Base-by-base conservation (phyloP, 2,329 filamentous ascomycete genomes). In the Aspergillus felis region DNA sequence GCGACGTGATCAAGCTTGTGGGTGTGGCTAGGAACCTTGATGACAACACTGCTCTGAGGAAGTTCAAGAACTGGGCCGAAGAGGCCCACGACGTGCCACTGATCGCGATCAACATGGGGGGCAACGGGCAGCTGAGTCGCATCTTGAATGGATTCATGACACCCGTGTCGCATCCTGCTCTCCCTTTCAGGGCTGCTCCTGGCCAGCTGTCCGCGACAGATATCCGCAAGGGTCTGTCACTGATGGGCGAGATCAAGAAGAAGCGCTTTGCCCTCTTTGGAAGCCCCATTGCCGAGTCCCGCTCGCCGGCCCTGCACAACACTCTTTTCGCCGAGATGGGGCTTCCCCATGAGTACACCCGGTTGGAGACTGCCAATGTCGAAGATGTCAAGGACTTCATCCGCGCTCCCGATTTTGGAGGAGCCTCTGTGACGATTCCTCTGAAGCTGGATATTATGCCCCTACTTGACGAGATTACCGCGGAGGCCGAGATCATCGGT, bases 31-130 rank as follows among this genome's bases (percentile, higher is more conserved):
- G 82, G 55, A 83, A 75, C 22, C 79, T 93, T 49, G 86, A 92
- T 59, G 92, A 97, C 76, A 99, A 99, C 73, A 94, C 90, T 69
- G 86, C 89, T 44, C 82, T 97, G 29, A 85, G 86, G 44, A 84
- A 84, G 51, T 99, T 99, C 83, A 92, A 90, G 78, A 77, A 82
- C 24, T 88, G 84, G 78, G 92, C 92, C 76, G 80, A 85, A 41
- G 79, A 82, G 25, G 84, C 89, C 1, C 89, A 95, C 69, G 82
- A 88, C 54, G 86, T 87, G n/a, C 93, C 92, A 0, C 78, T 99
- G 55, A 97, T 99, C 65, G 91, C 90, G 1, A 89, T 99, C 71
- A 99, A 99, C 76, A 97, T 99, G 93, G 92, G 93, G 29, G 81
- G 85, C 50, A 80, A 84, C 27, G 94, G 94, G 51, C 94, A 96